A percentile compares a stretch with the other conserved stretches of the same genome.
Evolutionary conservation across 345 rosid genomes (phyloP).

Genomic region (Xanthoceras sorbifolium): DNA sequence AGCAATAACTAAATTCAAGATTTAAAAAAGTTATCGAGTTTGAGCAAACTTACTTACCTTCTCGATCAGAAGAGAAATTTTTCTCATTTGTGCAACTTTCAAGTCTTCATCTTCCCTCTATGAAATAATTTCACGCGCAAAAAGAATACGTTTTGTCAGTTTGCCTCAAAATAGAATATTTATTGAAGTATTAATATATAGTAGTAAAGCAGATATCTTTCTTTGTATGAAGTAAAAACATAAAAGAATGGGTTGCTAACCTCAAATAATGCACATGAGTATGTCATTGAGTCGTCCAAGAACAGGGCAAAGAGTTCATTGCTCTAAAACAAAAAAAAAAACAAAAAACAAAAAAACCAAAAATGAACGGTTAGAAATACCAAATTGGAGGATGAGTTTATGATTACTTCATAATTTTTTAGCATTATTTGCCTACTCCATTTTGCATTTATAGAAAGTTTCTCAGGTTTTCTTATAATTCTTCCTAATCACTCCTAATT

Average conservation of each 20-base stretch:
- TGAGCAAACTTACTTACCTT: constrained; percentile 56
- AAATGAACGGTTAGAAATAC: no score
- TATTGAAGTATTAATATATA: no score
- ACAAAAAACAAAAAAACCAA: no score
- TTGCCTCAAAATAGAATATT: no score
- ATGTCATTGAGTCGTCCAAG: constrained; percentile 89
- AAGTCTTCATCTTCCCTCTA: constrained; percentile 72
- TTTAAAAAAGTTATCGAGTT: not conserved
- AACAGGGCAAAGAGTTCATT: constrained; percentile 75
- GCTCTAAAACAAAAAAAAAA: constrained; percentile 51
- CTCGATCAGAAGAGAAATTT: constrained; percentile 65
- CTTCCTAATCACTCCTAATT: constrained; percentile 1
- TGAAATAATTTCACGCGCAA: not conserved
- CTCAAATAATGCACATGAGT: constrained; percentile 85
- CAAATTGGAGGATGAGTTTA: no score
- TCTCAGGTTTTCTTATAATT: no score
- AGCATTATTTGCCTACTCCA: no score
- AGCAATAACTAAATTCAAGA: not conserved
- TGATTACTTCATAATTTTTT: no score
- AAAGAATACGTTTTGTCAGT: not conserved
- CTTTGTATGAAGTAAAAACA: not conserved
- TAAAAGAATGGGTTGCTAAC: constrained; percentile 30
- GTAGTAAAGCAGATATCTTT: not conserved
- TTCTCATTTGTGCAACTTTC: constrained; percentile 73
- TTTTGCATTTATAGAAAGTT: not conserved